A percentile compares a stretch with the other conserved stretches of the same genome.
These are phyloP conservation scores for Lithohypha guttulata DNA, from an alignment of 2,329 filamentous ascomycete genomes.

Conservation along the genomic window DNA sequence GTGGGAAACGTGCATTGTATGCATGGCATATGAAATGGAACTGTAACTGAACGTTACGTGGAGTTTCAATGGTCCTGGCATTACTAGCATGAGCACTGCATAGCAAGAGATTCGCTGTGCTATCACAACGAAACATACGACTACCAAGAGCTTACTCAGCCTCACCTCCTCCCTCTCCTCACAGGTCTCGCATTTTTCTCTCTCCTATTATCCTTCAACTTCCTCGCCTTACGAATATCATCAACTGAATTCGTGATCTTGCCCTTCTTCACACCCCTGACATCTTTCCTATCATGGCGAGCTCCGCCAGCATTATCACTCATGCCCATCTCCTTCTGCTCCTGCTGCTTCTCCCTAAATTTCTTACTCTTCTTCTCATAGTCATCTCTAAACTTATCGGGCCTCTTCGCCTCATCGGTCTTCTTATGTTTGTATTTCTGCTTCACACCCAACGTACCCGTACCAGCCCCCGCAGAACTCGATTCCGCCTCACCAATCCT, in stretches of 20 bases:
- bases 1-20: background rate
- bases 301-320: conserved; percentile 16
- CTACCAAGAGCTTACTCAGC: too few relatives aligned
- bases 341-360: conserved; percentile 76
- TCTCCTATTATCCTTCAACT: conserved; percentile 61
- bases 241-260: conserved; percentile 52
- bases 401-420: conserved; percentile 80
- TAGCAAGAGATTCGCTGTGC: background rate
- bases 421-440: conserved; percentile 74
- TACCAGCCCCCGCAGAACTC: conserved; percentile 28
- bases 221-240: conserved; percentile 75
- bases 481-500: conserved; percentile 70
- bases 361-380: conserved; percentile 85
- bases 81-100: too few relatives aligned
- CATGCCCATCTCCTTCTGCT: conserved; percentile 23
- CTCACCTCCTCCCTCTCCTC: conserved; percentile 9
- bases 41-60: too few relatives aligned
- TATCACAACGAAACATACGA: background rate
- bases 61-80: too few relatives aligned
- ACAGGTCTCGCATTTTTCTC: conserved; percentile 79
- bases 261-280: conserved; percentile 8
- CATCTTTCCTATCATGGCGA: conserved; percentile 9
- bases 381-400: conserved; percentile 85
- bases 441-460: conserved; percentile 23
- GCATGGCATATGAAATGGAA: background rate